Base-by-base conservation (phyloP, 805 yeast species). In the Saccharomycopsis oosterbeekiorum region DNA sequence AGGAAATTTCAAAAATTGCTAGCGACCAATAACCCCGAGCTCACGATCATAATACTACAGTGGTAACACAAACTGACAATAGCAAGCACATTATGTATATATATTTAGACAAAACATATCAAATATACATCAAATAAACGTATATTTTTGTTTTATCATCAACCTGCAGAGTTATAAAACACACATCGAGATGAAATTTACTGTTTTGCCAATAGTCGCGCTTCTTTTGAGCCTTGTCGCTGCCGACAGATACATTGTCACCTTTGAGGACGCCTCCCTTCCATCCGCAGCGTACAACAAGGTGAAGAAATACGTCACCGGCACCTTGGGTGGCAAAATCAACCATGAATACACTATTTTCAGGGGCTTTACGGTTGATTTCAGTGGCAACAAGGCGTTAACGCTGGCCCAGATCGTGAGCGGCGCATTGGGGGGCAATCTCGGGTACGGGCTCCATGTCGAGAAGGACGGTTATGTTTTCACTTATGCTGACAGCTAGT, bases 351-450 rank as follows among this genome's bases (percentile, higher is more conserved):
- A 39, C 55, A 55, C 60, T 9, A 60, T 63, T 9, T 60, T 63
- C 24, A 58, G 56, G 24, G 65, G 63, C 15, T 63, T 63, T 36
- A 59, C 64, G 2, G 63, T 56, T 1, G 61, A 56, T 5, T 51
- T 63, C 12, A 26, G 12, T n/a, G 11, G 2, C n/a, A 6, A 9
- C 24, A 15, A 47, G 34, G 26, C 6, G n/a, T 47, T 47, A 15
- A 47, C 53, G 5, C 53, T 47, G 53, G 14, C 53, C 34, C 34
- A 47, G 53, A 47, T 47, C 21, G n/a, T 26, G 11, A 61, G 60
- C 10, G 17, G 41, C 12, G 43, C 41, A 5, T 37, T 37, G 39
- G 61, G 61, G 17, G 41, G 41, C 19, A 41, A 36, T 53, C 59
- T 61, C 24, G 42, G 53, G 12, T 37, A 37, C 12, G 56, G 24